phyloP scores from a whole-genome alignment of 257 asterid species.

The Striga asiatica region DNA sequence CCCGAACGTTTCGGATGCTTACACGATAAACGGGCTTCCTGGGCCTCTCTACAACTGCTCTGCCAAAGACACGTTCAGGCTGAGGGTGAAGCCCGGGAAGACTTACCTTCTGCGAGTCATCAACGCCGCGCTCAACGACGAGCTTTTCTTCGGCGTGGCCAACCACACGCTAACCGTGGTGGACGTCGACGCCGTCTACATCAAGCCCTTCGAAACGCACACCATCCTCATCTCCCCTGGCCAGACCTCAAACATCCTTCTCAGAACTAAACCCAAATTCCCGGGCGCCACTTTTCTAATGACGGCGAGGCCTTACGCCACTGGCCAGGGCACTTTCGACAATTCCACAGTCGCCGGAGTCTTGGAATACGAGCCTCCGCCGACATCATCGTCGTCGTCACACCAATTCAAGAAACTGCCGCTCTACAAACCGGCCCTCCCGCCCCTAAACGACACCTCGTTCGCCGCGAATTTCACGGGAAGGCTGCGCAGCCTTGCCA shows the following conservation, averaged over 20 bases:
- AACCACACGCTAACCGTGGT: constrained; percentile 32
- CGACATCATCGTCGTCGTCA: too few species aligned
- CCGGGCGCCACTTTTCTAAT: constrained; percentile 24
- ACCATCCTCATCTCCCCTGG: constrained; percentile 27
- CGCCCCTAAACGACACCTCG: constrained; percentile 24
- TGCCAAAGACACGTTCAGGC: constrained; percentile 23
- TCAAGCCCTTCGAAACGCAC: constrained; percentile 28
- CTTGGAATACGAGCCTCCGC: constrained; percentile 16
- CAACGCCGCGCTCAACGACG: constrained; percentile 55
- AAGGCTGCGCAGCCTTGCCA: constrained; percentile 21
- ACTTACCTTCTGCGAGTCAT: constrained; percentile 51
- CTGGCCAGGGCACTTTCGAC: constrained; percentile 32
- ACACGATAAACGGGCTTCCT: neutral
- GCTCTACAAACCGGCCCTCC: constrained; percentile 21
- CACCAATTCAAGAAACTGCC: constrained; percentile 18
- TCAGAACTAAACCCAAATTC: constrained; percentile 18
- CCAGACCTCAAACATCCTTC: constrained; percentile 34
- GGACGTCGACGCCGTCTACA: constrained; percentile 31
- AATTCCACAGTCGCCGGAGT: constrained; percentile 28
- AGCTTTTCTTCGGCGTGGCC: constrained; percentile 40
- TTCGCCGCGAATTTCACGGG: constrained; percentile 15
- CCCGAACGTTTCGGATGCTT: neutral
- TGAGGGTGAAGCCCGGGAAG: constrained; percentile 38
- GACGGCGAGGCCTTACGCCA: constrained; percentile 26
- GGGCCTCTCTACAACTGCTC: neutral